Base-by-base conservation (phyloP, 495 filamentous ascomycete genomes). In the Podospora comata region DNA sequence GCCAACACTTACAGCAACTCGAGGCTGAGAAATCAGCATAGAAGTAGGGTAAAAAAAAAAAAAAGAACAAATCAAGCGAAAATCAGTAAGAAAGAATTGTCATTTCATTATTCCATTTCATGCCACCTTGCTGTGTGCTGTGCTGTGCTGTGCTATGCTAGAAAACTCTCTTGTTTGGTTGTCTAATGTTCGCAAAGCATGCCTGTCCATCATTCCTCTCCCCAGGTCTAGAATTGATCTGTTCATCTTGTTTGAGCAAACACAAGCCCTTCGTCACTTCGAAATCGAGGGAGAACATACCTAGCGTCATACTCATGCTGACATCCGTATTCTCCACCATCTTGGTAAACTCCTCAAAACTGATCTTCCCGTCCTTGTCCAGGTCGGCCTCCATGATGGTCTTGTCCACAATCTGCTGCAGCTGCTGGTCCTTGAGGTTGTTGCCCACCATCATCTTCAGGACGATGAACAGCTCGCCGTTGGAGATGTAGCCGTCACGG, bases 381-480 rank as follows among this genome's bases (percentile, higher is more conserved):
- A 91, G 86, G 79, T 99, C 95, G 58, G 95, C 96, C 82, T 99
- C 95, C 95, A 98, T 98, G 76, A 99, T 99, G 64, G 95, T 99
- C 87, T 99, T 99, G 82, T 99, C 95, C 68, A 99, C 95, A 71
- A 93, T 93, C 84, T 94, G 95, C 81, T 99, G 95, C 80, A 99
- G 82, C 81, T 99, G 95, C 81, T 96, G 90, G 77, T 99, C 96
- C 86, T 99, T 99, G 75, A 99, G 81, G 81, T 99, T 99, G 82
- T 93, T 97, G 59, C 95, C 95, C 69, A 99, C 95, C 95, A 99
- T 99, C 95, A 99, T 99, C 89, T 99, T 99, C 71, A 99, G 84
- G 74, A 99, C 95, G 76, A 99, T 97, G 79, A 98, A 99, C 57
- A 99, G 85, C 83, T 99, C 95, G 68, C 95, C 95, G 80, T 99